A percentile compares a stretch with the other conserved stretches of the same genome.
Evolutionary conservation across 1,284 basidiomycete genomes (phyloP).

Genomic region (Heterobasidion annosum): DNA sequence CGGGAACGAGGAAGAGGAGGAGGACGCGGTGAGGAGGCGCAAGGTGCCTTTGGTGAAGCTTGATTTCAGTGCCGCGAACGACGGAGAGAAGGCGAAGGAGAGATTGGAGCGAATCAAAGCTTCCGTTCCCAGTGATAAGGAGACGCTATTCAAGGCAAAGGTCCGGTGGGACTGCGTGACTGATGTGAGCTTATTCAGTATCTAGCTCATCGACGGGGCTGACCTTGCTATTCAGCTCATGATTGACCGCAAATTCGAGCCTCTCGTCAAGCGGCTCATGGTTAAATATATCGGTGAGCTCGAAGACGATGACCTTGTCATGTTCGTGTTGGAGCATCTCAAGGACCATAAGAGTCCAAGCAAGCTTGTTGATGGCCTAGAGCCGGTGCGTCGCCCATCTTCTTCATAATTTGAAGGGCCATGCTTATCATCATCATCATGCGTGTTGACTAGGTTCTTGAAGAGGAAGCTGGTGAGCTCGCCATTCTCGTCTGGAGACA

Average conservation of each 20-base stretch:
- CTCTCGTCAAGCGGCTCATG: slow-evolving; percentile 73
- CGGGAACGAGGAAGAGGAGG: slow-evolving; percentile 77
- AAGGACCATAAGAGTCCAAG: slow-evolving; percentile 76
- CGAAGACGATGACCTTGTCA: slow-evolving; percentile 81
- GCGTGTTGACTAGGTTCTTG: slow-evolving; percentile 59
- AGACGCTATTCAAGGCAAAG: slow-evolving; percentile 68
- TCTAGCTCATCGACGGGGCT: neutral
- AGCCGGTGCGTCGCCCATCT: slow-evolving; percentile 52
- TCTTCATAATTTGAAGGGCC: neutral
- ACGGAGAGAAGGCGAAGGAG: slow-evolving; percentile 68
- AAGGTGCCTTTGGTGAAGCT: slow-evolving; percentile 79
- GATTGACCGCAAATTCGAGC: slow-evolving; percentile 76
- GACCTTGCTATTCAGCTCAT: slow-evolving; percentile 37
- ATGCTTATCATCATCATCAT: neutral
- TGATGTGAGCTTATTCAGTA: slow-evolving; percentile 46
- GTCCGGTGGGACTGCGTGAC: slow-evolving; percentile 82
- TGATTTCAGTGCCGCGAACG: slow-evolving; percentile 75
- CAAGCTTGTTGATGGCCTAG: slow-evolving; percentile 79
- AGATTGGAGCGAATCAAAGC: slow-evolving; percentile 66
- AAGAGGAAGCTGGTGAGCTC: slow-evolving; percentile 78
- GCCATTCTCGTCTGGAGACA: slow-evolving; percentile 78
- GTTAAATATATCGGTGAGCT: slow-evolving; percentile 79
- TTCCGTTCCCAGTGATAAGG: slow-evolving; percentile 64
- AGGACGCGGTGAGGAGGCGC: slow-evolving; percentile 65
- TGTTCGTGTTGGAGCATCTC: slow-evolving; percentile 84